Percentiles rank a stretch among this genome's conserved stretches.
Evolutionary conservation across 768 basidiomycete genomes (phyloP).

Genomic region (Mycena haematopus): DNA sequence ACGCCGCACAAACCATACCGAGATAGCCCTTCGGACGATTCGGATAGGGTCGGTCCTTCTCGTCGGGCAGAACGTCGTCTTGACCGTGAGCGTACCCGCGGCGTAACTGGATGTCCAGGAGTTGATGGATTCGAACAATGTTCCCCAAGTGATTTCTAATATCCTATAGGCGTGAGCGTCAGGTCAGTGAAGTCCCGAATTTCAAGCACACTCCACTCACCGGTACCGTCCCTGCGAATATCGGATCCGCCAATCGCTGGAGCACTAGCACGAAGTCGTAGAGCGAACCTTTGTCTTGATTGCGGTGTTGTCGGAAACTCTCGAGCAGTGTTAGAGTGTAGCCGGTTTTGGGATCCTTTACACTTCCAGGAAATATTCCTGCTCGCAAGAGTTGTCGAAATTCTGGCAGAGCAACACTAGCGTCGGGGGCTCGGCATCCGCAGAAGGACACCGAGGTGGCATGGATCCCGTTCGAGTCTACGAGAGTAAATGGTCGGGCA

Average conservation of each 20-base stretch:
- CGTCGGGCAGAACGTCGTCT: background rate
- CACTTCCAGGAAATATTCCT: background rate
- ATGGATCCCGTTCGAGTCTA: background rate
- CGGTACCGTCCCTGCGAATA: background rate
- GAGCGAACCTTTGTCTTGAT: background rate
- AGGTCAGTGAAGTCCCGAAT: background rate
- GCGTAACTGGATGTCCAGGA: background rate
- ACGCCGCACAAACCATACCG: background rate
- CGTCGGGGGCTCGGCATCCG: background rate
- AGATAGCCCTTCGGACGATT: background rate
- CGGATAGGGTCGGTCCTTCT: background rate
- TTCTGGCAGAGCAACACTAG: background rate
- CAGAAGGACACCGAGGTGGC: background rate
- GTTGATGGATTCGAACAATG: background rate
- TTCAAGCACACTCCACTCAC: background rate
- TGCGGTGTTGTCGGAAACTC: background rate
- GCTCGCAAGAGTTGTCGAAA: background rate
- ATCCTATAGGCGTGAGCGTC: background rate
- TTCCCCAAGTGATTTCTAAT: background rate
- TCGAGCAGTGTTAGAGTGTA: background rate
- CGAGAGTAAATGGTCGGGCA: background rate
- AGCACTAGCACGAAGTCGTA: background rate
- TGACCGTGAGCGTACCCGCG: background rate
- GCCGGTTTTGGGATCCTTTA: background rate
- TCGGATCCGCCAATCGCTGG: background rate